Evolutionary conservation across 1,139 yeast genomes (phyloP).

Genomic region (Nadsonia commutata): DNA sequence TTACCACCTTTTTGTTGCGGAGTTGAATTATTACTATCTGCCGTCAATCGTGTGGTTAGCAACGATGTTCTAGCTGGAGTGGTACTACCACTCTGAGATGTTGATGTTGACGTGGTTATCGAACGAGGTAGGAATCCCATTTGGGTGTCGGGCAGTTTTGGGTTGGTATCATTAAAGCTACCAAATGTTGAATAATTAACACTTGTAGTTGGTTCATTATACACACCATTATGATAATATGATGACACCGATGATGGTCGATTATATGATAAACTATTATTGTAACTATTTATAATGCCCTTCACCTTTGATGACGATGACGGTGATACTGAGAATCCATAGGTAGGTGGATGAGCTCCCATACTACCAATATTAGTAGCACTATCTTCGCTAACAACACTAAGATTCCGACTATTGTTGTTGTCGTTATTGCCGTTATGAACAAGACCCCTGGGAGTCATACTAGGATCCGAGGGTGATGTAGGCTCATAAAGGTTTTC

Average conservation of each 20-base stretch:
- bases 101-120: neutral
- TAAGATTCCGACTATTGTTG: neutral
- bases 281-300: too few relatives aligned
- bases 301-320: conserved; percentile 14
- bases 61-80: conserved; percentile 15
- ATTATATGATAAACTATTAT: too few relatives aligned
- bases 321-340: conserved; percentile 7
- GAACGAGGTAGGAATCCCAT: too few relatives aligned
- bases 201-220: too few relatives aligned
- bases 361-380: neutral
- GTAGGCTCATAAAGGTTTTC: too few relatives aligned
- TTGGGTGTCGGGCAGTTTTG: too few relatives aligned
- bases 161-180: too few relatives aligned
- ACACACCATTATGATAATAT: conserved; percentile 14
- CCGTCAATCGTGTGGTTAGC: conserved; percentile 19
- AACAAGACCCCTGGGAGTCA: too few relatives aligned
- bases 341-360: neutral
- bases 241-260: conserved; percentile 21
- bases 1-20: neutral
- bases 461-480: too few relatives aligned
- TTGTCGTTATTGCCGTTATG: too few relatives aligned
- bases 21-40: conserved; percentile 6
- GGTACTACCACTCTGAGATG: conserved; percentile 6
- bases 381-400: too few relatives aligned
- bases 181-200: too few relatives aligned